A percentile compares a stretch with the other conserved stretches of the same genome.
These are phyloP conservation scores for Thelephora terrestris DNA, from an alignment of 1,284 basidiomycete species.

Conservation along the genomic window DNA sequence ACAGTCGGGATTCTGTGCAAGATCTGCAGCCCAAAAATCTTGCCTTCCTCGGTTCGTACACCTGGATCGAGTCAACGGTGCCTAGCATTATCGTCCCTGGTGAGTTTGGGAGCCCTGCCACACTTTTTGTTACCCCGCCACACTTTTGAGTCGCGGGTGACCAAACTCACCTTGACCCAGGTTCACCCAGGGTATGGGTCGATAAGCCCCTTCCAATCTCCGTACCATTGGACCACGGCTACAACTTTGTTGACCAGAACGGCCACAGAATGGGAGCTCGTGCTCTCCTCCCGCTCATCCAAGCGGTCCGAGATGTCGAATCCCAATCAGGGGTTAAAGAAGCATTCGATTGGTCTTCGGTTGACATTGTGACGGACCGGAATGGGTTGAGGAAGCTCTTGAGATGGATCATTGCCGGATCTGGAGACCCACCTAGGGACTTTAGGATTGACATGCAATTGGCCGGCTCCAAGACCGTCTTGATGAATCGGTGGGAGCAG, in stretches of 20 bases:
- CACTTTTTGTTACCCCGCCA: neutral
- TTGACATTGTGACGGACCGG: slow-evolving; percentile 49
- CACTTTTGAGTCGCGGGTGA: neutral
- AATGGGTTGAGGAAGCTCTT: slow-evolving; percentile 47
- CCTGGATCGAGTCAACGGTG: slow-evolving; percentile 28
- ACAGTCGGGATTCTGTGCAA: neutral
- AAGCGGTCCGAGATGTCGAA: slow-evolving; percentile 30
- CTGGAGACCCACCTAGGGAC: slow-evolving; percentile 20
- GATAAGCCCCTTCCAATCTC: slow-evolving; percentile 33
- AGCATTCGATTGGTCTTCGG: slow-evolving; percentile 32
- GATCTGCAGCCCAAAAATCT: slow-evolving; percentile 23
- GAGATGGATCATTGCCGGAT: slow-evolving; percentile 34
- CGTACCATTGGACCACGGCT: slow-evolving; percentile 37
- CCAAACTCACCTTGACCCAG: slow-evolving; percentile 19
- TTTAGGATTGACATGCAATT: slow-evolving; percentile 51
- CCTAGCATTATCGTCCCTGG: slow-evolving; percentile 46
- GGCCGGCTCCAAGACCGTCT: slow-evolving; percentile 38
- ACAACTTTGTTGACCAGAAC: slow-evolving; percentile 40
- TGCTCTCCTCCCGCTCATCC: slow-evolving; percentile 37
- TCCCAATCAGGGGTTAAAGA: neutral
- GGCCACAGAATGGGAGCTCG: slow-evolving; percentile 29
- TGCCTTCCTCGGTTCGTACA: slow-evolving; percentile 38
- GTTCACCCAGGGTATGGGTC: slow-evolving; percentile 41
- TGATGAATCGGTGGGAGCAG: slow-evolving; percentile 43
- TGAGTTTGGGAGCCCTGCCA: slow-evolving; percentile 11